phyloP scores from a whole-genome alignment of 2,329 filamentous ascomycete species.

The Paracamarosporium sp. region DNA sequence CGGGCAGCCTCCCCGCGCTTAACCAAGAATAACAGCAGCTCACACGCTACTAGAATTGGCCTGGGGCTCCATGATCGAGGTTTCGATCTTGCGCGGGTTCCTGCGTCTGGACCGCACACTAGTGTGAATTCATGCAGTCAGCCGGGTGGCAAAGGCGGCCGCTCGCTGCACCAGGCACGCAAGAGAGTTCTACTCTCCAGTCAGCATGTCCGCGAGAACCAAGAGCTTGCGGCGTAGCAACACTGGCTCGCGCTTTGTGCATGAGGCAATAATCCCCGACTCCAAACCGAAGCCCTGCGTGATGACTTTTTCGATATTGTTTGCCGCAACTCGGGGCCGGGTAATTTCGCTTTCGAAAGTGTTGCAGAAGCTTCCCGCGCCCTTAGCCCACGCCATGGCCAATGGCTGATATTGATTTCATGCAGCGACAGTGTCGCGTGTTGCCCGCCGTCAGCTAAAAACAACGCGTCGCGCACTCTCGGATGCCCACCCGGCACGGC shows the following conservation, averaged over 20 bases:
- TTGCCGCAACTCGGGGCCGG: conserved; percentile 2
- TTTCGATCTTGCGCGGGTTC: conserved; percentile 17
- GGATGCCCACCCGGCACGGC: not conserved
- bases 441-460: conserved; percentile 1
- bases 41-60: not conserved
- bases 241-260: not conserved
- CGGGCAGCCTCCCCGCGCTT: not conserved
- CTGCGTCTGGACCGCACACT: conserved; percentile 19
- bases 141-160: not conserved
- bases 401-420: conserved; percentile 9
- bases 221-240: not conserved
- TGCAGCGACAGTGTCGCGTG: not conserved
- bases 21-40: not conserved
- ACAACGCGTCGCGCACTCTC: conserved; percentile 19
- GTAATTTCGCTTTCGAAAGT: conserved; percentile 25
- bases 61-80: conserved; percentile 1
- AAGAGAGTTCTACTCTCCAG: too few relatives aligned
- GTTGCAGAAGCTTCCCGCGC: conserved; percentile 14
- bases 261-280: not conserved
- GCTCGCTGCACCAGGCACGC: too few relatives aligned
- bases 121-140: not conserved
- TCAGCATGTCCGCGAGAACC: not conserved
- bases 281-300: not conserved
- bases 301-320: conserved; percentile 4
- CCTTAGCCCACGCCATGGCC: conserved; percentile 21